Evolutionary conservation across 257 asterid species (phyloP).

Genomic region (Solanum bukasovii): DNA sequence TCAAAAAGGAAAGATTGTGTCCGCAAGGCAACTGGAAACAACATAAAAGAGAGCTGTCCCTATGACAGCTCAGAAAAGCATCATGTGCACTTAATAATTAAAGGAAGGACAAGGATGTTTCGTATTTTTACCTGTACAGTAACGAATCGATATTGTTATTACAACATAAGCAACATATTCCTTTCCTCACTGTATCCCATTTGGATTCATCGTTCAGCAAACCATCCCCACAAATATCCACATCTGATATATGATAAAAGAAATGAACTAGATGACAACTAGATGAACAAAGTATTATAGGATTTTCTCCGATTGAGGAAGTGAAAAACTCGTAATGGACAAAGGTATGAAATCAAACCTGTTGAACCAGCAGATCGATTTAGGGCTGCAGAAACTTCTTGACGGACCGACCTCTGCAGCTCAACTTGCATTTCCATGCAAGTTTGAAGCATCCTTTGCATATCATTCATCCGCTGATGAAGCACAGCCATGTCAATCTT

Average conservation of each 20-base stretch:
- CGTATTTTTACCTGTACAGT: slow-evolving; percentile 60
- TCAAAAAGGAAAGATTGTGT: background rate
- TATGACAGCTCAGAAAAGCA: background rate
- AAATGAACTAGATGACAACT: background rate
- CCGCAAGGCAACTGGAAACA: background rate
- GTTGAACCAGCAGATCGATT: slow-evolving; percentile 35
- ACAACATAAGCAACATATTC: slow-evolving; percentile 71
- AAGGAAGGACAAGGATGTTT: background rate
- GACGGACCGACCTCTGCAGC: slow-evolving; percentile 57
- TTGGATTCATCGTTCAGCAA: slow-evolving; percentile 29
- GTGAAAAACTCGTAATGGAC: background rate
- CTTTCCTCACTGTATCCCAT: slow-evolving; percentile 68
- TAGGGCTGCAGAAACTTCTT: slow-evolving; percentile 81
- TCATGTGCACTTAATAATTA: background rate
- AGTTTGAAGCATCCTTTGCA: slow-evolving; percentile 82
- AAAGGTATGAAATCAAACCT: slow-evolving; percentile 24
- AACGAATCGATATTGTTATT: slow-evolving; percentile 55
- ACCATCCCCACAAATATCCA: slow-evolving; percentile 25
- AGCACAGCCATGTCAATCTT: slow-evolving; percentile 73
- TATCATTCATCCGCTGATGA: slow-evolving; percentile 59
- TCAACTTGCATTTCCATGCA: slow-evolving; percentile 89
- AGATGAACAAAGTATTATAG: background rate
- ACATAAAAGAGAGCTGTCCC: background rate
- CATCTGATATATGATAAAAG: background rate
- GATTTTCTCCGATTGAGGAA: background rate